Evolutionary conservation across 306 rosid genomes (phyloP).

Genomic region (Cajanus cajan): DNA sequence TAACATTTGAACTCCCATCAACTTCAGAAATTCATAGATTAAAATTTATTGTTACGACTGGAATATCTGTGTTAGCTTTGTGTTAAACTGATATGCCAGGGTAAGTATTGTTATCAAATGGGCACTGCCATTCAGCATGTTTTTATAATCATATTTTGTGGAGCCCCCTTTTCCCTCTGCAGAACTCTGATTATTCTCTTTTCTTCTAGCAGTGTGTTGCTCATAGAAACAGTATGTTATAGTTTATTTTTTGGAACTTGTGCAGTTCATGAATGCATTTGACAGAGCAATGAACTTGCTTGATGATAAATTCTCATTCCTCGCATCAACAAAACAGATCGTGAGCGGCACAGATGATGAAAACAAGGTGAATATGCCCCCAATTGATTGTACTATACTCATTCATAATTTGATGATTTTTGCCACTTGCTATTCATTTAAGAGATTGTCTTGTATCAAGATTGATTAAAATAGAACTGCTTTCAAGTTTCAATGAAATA

Average conservation of each 20-base stretch:
- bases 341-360: constrained; percentile 83
- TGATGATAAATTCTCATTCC: constrained; percentile 76
- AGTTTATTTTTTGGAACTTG: constrained; percentile 34
- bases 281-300: constrained; percentile 91
- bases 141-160: neutral
- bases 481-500: constrained; percentile 11
- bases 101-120: neutral
- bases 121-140: neutral
- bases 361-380: constrained; percentile 59
- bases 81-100: neutral
- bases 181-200: constrained; percentile 15
- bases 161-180: neutral
- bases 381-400: constrained; percentile 1
- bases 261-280: constrained; percentile 91
- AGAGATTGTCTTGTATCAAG: neutral
- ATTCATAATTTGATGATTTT: constrained; percentile 13
- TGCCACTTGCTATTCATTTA: constrained; percentile 11
- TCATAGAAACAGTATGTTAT: neutral
- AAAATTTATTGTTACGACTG: neutral
- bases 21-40: neutral
- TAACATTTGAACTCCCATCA: neutral
- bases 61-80: neutral
- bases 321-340: constrained; percentile 75
- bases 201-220: constrained; percentile 24
- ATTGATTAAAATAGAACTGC: constrained; percentile 14